Conservation (phyloP, 495 filamentous ascomycete genomes). For the Daldinia loculata region DNA sequence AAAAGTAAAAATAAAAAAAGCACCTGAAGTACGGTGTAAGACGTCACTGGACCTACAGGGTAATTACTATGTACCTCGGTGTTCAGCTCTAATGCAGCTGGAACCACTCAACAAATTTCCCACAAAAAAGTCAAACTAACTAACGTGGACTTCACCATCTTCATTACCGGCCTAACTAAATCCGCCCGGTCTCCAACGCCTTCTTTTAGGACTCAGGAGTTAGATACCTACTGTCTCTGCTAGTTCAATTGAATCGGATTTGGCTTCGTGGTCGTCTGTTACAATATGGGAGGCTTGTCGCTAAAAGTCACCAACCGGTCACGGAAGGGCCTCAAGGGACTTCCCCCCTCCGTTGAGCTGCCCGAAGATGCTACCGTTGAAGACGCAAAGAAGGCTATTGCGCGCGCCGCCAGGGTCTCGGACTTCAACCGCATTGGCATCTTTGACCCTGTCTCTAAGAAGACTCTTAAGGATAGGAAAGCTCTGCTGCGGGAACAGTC, state of each 20-base stretch:
- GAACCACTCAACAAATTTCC: slow-evolving; percentile 32
- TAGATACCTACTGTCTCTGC: neutral
- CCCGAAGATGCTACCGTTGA: slow-evolving; percentile 67
- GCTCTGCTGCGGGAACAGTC: slow-evolving; percentile 65
- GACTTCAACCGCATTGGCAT: slow-evolving; percentile 73
- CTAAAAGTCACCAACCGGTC: slow-evolving; percentile 56
- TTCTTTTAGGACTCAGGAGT: slow-evolving; percentile 9
- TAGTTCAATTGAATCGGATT: slow-evolving; percentile 6
- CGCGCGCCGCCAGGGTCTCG: slow-evolving; percentile 52
- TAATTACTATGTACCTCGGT: neutral
- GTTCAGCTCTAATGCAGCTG: slow-evolving; percentile 18
- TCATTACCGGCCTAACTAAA: neutral
- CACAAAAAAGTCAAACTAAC: slow-evolving; percentile 32
- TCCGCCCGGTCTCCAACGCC: neutral
- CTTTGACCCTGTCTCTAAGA: slow-evolving; percentile 73
- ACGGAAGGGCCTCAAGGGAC: slow-evolving; percentile 69
- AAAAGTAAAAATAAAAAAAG: neutral
- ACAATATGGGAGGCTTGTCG: slow-evolving; percentile 49
- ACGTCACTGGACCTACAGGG: slow-evolving; percentile 4
- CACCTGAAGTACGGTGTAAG: neutral
- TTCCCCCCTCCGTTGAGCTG: slow-evolving; percentile 73
- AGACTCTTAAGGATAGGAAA: slow-evolving; percentile 65
- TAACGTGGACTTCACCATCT: neutral
- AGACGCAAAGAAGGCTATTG: slow-evolving; percentile 61
- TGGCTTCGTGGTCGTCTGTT: neutral